Evolutionary conservation across 495 filamentous ascomycete genomes (phyloP).

Genomic region (Neurospora sp.): DNA sequence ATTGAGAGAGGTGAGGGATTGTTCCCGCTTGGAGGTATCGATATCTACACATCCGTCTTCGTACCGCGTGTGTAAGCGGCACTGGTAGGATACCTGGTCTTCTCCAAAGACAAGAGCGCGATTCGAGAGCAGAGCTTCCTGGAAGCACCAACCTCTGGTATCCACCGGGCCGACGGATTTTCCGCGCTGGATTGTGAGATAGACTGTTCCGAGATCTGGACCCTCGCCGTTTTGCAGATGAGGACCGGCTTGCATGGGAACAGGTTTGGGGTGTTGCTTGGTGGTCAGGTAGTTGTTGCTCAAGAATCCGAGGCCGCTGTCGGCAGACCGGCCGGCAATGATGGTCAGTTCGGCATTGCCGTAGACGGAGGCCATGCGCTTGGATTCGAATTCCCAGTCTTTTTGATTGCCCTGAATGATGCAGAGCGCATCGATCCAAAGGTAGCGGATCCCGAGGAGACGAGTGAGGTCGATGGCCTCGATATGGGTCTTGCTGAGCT

Average conservation of each 20-base stretch:
- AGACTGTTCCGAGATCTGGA: background rate
- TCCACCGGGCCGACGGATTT: background rate
- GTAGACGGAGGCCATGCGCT: background rate
- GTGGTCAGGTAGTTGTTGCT: background rate
- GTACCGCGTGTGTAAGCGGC: background rate
- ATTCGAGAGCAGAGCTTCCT: background rate
- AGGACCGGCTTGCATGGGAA: background rate
- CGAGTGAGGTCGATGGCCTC: background rate
- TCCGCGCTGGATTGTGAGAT: background rate
- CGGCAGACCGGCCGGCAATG: background rate
- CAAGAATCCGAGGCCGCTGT: background rate
- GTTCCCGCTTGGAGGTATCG: background rate
- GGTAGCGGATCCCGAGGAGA: background rate
- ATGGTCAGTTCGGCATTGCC: background rate
- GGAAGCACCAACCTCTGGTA: conserved; percentile 3
- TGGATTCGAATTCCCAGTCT: background rate
- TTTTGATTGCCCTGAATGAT: background rate
- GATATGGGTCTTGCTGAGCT: background rate
- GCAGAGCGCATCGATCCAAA: background rate
- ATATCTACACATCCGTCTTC: background rate
- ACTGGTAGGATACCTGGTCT: background rate
- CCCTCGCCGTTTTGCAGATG: background rate
- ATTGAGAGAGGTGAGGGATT: background rate
- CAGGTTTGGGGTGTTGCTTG: background rate
- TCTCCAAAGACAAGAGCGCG: background rate